Conservation (phyloP, 176 grass and related monocot species). For the Cenchrus fungigraminus region DNA sequence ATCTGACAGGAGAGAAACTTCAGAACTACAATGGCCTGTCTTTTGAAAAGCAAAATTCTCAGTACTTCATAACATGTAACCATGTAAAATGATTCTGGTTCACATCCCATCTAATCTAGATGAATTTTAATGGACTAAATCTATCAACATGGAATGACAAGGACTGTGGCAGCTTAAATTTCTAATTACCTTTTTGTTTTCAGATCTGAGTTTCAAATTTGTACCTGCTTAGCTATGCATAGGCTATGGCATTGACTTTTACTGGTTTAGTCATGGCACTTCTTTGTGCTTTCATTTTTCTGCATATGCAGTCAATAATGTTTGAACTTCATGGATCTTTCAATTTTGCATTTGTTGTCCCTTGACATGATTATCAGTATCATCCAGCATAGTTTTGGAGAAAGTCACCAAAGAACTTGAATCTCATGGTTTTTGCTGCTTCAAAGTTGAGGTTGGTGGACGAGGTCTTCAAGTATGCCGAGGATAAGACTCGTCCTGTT, state of each 20-base stretch:
- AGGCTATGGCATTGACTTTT: conserved; percentile 2
- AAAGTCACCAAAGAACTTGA: conserved; percentile 72
- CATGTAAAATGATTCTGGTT: background rate
- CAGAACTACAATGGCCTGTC: background rate
- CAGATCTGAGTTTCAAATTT: background rate
- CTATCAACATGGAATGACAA: background rate
- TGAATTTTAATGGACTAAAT: background rate
- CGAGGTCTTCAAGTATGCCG: conserved; percentile 64
- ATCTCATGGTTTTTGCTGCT: conserved; percentile 69
- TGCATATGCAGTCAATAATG: background rate
- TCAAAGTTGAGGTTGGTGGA: conserved; percentile 81
- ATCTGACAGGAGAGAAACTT: conserved; percentile 1
- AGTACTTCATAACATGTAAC: background rate
- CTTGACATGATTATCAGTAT: conserved; percentile 65
- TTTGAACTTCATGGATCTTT: background rate
- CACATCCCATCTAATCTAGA: conserved; percentile 12
- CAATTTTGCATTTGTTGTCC: background rate
- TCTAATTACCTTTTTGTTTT: background rate
- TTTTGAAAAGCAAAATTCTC: background rate
- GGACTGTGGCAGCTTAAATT: background rate
- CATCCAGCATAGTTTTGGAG: conserved; percentile 48
- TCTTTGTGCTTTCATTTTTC: background rate
- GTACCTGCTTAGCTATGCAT: background rate
- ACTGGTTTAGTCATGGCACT: background rate
- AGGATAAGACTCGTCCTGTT: conserved; percentile 22